These are phyloP conservation scores for Cladorrhinum sp. DNA, from an alignment of 2,329 filamentous ascomycete genomes.

Conservation along the genomic window DNA sequence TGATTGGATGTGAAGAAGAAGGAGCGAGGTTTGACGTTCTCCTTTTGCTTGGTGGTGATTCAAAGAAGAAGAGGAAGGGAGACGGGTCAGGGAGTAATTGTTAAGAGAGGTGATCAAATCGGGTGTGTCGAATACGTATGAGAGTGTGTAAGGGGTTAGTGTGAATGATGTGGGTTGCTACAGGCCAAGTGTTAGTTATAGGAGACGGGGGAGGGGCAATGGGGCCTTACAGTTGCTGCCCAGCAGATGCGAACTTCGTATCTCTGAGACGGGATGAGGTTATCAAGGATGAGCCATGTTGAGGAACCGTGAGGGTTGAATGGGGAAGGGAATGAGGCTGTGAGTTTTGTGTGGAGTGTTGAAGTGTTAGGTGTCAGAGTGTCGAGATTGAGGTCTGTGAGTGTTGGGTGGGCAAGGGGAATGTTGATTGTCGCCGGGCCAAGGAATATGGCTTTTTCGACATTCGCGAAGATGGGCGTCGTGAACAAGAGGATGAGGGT, in stretches of 20 bases:
- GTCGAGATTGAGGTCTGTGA: slow-evolving; percentile 62
- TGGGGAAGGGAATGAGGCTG: slow-evolving; percentile 63
- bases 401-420: slow-evolving; percentile 51
- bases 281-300: slow-evolving; percentile 76
- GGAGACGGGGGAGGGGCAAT: background rate
- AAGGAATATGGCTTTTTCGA: slow-evolving; percentile 87
- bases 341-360: slow-evolving; percentile 61
- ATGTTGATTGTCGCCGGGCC: slow-evolving; percentile 60
- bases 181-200: slow-evolving; percentile 6
- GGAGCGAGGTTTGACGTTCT: slow-evolving; percentile 44
- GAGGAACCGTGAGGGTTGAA: slow-evolving; percentile 54
- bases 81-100: slow-evolving; percentile 55
- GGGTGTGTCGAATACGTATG: slow-evolving; percentile 59
- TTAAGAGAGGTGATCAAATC: slow-evolving; percentile 64
- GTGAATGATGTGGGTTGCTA: slow-evolving; percentile 87
- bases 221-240: slow-evolving; percentile 75
- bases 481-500: too few species aligned
- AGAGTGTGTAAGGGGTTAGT: slow-evolving; percentile 62
- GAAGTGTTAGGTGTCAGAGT: slow-evolving; percentile 55
- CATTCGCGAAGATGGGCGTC: slow-evolving; percentile 59
- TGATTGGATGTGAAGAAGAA: slow-evolving; percentile 72
- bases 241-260: slow-evolving; percentile 95
- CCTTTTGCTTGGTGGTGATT: slow-evolving; percentile 19
- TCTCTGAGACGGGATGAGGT: slow-evolving; percentile 66
- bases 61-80: slow-evolving; percentile 29